Evolutionary conservation across 176 grass and related monocot species (phyloP).

Genomic region (Elymus sibiricus): DNA sequence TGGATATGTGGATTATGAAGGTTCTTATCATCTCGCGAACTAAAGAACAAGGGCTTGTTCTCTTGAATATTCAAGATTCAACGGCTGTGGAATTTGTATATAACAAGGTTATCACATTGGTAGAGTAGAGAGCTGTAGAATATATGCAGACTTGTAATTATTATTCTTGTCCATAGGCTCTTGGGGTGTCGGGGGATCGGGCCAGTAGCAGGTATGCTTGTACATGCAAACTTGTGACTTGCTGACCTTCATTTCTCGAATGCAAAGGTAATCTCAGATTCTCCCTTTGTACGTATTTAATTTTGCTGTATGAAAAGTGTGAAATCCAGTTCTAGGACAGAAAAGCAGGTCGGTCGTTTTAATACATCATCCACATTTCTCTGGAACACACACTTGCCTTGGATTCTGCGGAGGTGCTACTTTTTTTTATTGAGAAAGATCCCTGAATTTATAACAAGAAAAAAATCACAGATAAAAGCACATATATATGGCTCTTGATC

Average conservation of each 20-base stretch:
- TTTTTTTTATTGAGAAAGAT: too few species aligned
- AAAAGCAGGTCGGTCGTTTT: too few species aligned
- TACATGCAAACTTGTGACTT: background rate
- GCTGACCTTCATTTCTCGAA: background rate
- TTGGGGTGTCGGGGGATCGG: background rate
- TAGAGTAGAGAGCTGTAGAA: background rate
- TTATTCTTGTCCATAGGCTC: background rate
- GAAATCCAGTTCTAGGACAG: background rate
- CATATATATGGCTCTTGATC: too few species aligned
- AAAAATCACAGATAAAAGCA: too few species aligned
- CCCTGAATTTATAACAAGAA: too few species aligned
- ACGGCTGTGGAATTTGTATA: background rate
- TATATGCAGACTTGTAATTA: slow-evolving; percentile 13
- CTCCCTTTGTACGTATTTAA: background rate
- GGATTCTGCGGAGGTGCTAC: background rate
- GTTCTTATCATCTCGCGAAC: background rate
- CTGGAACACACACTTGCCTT: background rate
- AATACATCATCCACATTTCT: too few species aligned
- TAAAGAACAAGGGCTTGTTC: background rate
- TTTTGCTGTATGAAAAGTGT: background rate
- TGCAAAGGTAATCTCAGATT: background rate
- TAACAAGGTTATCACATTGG: background rate
- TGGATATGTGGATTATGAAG: slow-evolving; percentile 1
- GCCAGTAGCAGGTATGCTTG: background rate
- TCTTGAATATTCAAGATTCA: background rate